phyloP scores from a whole-genome alignment of 768 basidiomycete species.

The Plicaturopsis crispa region DNA sequence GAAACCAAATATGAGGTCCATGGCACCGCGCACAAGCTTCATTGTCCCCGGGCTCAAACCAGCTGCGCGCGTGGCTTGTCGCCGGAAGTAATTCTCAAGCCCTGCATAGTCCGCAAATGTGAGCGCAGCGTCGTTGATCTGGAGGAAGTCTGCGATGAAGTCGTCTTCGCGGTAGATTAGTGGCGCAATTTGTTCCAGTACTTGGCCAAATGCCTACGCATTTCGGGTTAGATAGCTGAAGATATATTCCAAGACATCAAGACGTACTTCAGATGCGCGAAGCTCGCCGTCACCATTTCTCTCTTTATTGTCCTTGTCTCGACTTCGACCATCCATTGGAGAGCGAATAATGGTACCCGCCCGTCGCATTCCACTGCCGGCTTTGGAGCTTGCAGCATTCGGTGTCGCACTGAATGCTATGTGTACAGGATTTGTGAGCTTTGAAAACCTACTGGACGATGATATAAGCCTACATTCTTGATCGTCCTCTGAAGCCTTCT shows the following conservation, averaged over 20 bases:
- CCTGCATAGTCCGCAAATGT: conserved; percentile 96
- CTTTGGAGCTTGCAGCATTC: conserved; percentile 35
- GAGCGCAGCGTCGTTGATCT: conserved; percentile 79
- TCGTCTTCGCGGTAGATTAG: conserved; percentile 79
- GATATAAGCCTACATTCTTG: conserved; percentile 44
- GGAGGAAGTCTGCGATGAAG: conserved; percentile 88
- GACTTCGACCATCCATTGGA: conserved; percentile 48
- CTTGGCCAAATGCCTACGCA: conserved; percentile 60
- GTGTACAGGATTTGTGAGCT: too few relatives aligned
- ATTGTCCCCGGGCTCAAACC: conserved; percentile 60
- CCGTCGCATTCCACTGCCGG: conserved; percentile 59
- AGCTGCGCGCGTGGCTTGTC: conserved; percentile 75
- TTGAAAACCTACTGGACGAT: too few relatives aligned
- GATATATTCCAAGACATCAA: neutral
- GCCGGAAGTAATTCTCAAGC: conserved; percentile 87
- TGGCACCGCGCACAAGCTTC: conserved; percentile 79
- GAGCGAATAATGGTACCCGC: conserved; percentile 83
- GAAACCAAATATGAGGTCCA: conserved; percentile 96
- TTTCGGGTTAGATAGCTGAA: neutral
- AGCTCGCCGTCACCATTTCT: conserved; percentile 51
- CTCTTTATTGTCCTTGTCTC: conserved; percentile 55
- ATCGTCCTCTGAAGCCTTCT: conserved; percentile 66
- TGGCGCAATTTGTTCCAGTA: conserved; percentile 69
- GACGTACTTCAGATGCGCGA: conserved; percentile 62
- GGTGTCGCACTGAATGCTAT: conserved; percentile 40